Evolutionary conservation across 129 eudicot species (phyloP).

Genomic region (Calendula officinalis): DNA sequence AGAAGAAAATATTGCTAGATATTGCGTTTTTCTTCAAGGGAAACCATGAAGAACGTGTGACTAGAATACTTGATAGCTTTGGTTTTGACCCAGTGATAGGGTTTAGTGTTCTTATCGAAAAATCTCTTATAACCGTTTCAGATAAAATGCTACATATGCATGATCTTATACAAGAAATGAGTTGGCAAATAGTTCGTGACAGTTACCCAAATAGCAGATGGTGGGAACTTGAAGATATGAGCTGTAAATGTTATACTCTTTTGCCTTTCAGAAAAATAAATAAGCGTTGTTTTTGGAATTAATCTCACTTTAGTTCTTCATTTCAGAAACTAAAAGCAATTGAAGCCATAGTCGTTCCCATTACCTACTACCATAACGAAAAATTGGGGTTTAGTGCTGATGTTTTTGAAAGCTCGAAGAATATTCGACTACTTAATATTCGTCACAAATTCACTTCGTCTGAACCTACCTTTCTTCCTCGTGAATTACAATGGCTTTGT

Average conservation of each 20-base stretch:
- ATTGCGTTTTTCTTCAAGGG: too few species aligned
- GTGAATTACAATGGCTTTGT: not conserved
- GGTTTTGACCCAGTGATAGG: too few species aligned
- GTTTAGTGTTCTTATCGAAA: too few species aligned
- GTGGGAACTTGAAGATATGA: not conserved
- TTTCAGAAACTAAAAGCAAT: not conserved
- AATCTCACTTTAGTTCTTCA: not conserved
- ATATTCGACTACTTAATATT: not conserved
- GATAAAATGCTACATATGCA: not conserved
- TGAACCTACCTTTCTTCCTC: not conserved
- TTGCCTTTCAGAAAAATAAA: too few species aligned
- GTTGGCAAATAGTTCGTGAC: not conserved
- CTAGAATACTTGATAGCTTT: too few species aligned
- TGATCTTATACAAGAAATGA: not conserved
- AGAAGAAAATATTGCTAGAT: too few species aligned
- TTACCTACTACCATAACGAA: too few species aligned
- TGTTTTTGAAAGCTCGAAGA: not conserved
- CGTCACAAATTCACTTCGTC: not conserved
- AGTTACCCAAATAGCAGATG: not conserved
- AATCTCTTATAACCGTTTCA: not conserved
- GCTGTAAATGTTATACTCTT: not conserved
- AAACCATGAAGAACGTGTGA: too few species aligned
- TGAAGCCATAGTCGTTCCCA: not conserved
- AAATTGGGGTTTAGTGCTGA: not conserved
- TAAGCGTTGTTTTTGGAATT: not conserved